Evolutionary conservation across 768 basidiomycete species (phyloP).

Genomic region (Mycena filopes): DNA sequence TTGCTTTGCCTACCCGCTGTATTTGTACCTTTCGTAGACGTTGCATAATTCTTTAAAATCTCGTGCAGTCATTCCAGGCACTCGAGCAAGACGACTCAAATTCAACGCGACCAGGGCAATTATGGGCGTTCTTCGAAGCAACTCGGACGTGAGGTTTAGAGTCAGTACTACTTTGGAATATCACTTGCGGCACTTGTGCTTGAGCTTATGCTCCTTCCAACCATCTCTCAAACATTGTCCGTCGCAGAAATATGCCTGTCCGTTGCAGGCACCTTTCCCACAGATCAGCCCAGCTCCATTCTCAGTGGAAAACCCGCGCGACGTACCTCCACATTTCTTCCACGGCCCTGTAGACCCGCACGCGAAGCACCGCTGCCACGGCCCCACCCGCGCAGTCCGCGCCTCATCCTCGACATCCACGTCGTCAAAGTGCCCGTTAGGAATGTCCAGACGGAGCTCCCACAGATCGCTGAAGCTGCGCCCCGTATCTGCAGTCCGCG

Average conservation of each 20-base stretch:
- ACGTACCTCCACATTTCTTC: slow-evolving; percentile 54
- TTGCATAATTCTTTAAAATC: too few species aligned
- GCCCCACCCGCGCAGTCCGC: slow-evolving; percentile 48
- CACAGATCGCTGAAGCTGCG: slow-evolving; percentile 51
- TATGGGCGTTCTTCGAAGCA: too few species aligned
- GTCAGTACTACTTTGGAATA: too few species aligned
- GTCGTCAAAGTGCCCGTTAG: slow-evolving; percentile 49
- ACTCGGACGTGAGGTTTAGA: too few species aligned
- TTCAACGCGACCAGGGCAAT: too few species aligned
- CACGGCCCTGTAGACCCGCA: slow-evolving; percentile 50
- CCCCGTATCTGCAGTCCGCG: slow-evolving; percentile 36
- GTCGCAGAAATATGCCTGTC: slow-evolving; percentile 43
- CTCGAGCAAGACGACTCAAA: too few species aligned
- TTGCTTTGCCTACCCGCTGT: too few species aligned
- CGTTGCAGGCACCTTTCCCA: slow-evolving; percentile 40
- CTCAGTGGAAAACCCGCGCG: neutral
- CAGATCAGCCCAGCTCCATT: neutral
- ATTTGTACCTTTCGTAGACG: too few species aligned
- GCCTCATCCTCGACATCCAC: slow-evolving; percentile 51
- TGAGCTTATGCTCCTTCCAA: slow-evolving; percentile 45
- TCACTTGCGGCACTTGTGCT: slow-evolving; percentile 40
- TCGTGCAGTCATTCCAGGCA: too few species aligned
- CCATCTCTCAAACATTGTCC: slow-evolving; percentile 41
- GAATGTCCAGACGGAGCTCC: slow-evolving; percentile 50
- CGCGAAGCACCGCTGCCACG: slow-evolving; percentile 54